These are phyloP conservation scores for Monosporozyma yasuniensis DNA, from an alignment of 805 yeast genomes.

Conservation along the genomic window DNA sequence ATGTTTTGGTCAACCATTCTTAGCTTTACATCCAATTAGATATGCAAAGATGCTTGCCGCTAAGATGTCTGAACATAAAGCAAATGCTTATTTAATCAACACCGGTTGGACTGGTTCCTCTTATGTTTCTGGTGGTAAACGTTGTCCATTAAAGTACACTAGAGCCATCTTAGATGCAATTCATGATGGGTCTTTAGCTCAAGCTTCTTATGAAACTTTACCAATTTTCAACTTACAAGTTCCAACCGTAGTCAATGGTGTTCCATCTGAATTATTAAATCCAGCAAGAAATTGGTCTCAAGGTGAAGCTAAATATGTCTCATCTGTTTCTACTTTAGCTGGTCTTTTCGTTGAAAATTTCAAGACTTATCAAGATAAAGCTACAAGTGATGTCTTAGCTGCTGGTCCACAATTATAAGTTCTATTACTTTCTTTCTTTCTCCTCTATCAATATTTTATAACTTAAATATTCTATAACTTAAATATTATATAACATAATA, in stretches of 20 bases:
- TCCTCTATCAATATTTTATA: neutral
- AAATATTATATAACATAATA: no score
- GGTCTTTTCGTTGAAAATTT: conserved; percentile 78
- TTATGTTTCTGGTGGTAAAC: conserved; percentile 86
- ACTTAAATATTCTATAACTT: neutral
- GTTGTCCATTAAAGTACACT: conserved; percentile 96
- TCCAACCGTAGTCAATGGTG: conserved; percentile 68
- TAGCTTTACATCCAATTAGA: conserved; percentile 95
- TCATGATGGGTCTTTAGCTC: conserved; percentile 78
- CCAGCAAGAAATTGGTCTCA: conserved; percentile 77
- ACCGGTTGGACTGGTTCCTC: conserved; percentile 99
- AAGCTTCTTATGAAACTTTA: conserved; percentile 74
- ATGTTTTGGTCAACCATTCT: conserved; percentile 98
- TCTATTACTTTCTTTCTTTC: neutral
- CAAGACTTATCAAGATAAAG: conserved; percentile 69
- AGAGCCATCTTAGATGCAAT: conserved; percentile 92
- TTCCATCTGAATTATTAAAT: conserved; percentile 76
- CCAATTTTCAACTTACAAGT: conserved; percentile 81
- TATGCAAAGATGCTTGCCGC: conserved; percentile 94
- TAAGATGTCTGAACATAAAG: conserved; percentile 80
- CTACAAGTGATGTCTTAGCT: conserved; percentile 78
- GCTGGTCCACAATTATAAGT: conserved; percentile 64
- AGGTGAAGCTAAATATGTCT: conserved; percentile 42
- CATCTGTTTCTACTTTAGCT: conserved; percentile 61
- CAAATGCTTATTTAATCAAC: conserved; percentile 92